Percentiles rank a stretch among this genome's conserved stretches.
Conservation (phyloP, 768 basidiomycete genomes). For the Suillus sp. region DNA sequence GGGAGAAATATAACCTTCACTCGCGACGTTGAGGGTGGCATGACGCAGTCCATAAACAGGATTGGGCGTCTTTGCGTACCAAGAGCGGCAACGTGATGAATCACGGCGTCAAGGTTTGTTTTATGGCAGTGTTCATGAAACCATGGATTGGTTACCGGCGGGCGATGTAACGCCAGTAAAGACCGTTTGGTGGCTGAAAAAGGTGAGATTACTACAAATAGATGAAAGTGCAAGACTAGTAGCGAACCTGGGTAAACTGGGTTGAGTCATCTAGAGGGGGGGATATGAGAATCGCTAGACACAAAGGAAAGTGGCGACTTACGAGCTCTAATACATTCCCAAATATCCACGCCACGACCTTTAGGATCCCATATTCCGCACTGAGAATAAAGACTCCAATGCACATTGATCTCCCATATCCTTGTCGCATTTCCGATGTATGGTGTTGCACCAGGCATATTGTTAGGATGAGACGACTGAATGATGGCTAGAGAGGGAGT, state of each 20-base stretch:
- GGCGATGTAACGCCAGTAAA: conserved; percentile 52
- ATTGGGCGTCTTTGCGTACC: conserved; percentile 4
- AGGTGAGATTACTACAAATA: conserved; percentile 2
- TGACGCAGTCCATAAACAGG: neutral
- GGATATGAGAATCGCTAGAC: conserved; percentile 11
- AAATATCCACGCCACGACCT: conserved; percentile 69
- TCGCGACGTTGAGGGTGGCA: conserved; percentile 7
- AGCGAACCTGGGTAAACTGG: conserved; percentile 42
- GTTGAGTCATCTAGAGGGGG: conserved; percentile 56
- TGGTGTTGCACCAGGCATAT: conserved; percentile 32
- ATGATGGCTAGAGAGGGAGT: neutral
- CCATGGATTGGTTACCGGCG: conserved; percentile 36
- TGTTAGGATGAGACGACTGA: conserved; percentile 14
- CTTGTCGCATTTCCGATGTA: conserved; percentile 62
- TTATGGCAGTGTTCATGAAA: conserved; percentile 4
- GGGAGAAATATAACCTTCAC: conserved; percentile 2
- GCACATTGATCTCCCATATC: conserved; percentile 69
- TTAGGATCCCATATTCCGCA: conserved; percentile 73
- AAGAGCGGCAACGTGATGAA: conserved; percentile 1
- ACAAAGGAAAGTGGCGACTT: conserved; percentile 30
- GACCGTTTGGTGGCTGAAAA: conserved; percentile 42
- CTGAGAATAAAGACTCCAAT: conserved; percentile 66
- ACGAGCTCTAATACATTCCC: conserved; percentile 76
- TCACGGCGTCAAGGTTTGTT: conserved; percentile 2
- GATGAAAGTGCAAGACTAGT: conserved; percentile 7